phyloP scores from a whole-genome alignment of 495 filamentous ascomycete genomes.

The Penicillium alfredii region DNA sequence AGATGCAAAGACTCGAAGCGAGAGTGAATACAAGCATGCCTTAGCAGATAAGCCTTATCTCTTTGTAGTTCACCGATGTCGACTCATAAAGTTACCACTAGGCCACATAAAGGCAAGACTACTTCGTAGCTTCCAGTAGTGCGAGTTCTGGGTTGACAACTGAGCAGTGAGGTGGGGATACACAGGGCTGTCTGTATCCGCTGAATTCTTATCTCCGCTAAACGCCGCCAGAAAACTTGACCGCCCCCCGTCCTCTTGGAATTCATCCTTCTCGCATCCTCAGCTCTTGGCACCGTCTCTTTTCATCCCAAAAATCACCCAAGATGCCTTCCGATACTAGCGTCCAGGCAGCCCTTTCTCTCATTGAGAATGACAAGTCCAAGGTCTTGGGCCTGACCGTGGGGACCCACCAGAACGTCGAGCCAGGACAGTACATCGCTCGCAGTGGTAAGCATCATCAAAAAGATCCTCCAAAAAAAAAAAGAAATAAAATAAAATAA shows the following conservation, averaged over 20 bases:
- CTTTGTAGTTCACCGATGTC: no score
- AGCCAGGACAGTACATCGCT: constrained; percentile 27
- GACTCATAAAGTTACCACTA: no score
- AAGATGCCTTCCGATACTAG: constrained; percentile 30
- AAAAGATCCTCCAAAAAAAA: not conserved
- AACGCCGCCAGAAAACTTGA: no score
- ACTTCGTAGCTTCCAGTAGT: no score
- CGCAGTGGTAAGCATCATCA: constrained; percentile 19
- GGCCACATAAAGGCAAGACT: no score
- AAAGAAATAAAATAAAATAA: no score
- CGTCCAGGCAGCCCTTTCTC: constrained; percentile 22
- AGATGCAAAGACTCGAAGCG: no score
- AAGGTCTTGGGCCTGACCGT: constrained; percentile 29
- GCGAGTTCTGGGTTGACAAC: no score
- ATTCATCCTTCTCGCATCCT: not conserved
- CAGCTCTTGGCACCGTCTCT: not conserved
- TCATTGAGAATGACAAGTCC: constrained; percentile 30
- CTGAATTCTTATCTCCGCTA: no score
- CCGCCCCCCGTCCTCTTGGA: not conserved
- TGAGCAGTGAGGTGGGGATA: no score
- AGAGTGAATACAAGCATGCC: constrained; percentile 1
- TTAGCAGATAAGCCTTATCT: not conserved
- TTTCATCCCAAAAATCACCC: not conserved
- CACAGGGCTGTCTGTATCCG: no score
- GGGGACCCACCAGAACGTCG: constrained; percentile 19